Evolutionary conservation across 805 yeast species (phyloP).

Genomic region (Helenozyma rhizophorensis): DNA sequence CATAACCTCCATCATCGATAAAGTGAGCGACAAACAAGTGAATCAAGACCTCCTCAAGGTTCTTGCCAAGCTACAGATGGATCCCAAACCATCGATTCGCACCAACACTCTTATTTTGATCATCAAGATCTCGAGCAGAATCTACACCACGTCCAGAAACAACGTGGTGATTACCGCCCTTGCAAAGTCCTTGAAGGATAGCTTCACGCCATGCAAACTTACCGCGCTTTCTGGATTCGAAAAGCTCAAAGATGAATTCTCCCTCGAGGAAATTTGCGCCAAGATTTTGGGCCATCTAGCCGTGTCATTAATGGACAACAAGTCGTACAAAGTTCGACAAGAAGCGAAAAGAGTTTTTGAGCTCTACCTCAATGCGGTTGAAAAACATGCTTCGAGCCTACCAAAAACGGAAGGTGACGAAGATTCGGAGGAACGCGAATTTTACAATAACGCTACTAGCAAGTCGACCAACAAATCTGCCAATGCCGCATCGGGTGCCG

Average conservation of each 20-base stretch:
- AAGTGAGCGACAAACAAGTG: slow-evolving; percentile 70
- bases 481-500: slow-evolving; percentile 5
- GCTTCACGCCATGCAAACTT: slow-evolving; percentile 67
- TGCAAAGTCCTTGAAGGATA: slow-evolving; percentile 76
- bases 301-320: slow-evolving; percentile 71
- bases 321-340: slow-evolving; percentile 58
- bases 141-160: slow-evolving; percentile 54
- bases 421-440: slow-evolving; percentile 34
- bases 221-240: slow-evolving; percentile 75
- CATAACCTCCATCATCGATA: slow-evolving; percentile 54
- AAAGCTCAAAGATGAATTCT: slow-evolving; percentile 57
- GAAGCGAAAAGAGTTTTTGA: slow-evolving; percentile 72
- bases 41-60: slow-evolving; percentile 80
- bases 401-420: slow-evolving; percentile 35
- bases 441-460: slow-evolving; percentile 26
- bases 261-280: slow-evolving; percentile 72
- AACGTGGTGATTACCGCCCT: slow-evolving; percentile 85
- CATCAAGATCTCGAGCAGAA: slow-evolving; percentile 56
- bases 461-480: not conserved
- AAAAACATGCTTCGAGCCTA: slow-evolving; percentile 31
- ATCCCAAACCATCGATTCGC: slow-evolving; percentile 69
- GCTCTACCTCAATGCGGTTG: slow-evolving; percentile 42
- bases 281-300: slow-evolving; percentile 82
- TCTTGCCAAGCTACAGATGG: slow-evolving; percentile 79
- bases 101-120: slow-evolving; percentile 71